A percentile compares a stretch with the other conserved stretches of the same genome.
Conservation (phyloP, 2,329 filamentous ascomycete species). For the Tolypocladium amazonense region DNA sequence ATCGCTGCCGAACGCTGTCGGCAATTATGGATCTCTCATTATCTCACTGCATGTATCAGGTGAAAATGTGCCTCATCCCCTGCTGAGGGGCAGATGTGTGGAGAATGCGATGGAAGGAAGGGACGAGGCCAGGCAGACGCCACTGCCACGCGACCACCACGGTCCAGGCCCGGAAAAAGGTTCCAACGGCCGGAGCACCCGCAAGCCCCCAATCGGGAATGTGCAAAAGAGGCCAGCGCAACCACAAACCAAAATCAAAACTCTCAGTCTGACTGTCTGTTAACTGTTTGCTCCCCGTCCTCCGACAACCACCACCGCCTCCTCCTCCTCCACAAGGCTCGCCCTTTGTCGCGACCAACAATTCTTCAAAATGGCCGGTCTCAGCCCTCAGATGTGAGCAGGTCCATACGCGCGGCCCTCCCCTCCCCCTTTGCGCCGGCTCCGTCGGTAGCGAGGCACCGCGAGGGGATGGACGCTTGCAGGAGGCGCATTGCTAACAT, state of each 20-base stretch:
- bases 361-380: conserved; percentile 42
- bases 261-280: neutral
- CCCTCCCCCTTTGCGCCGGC: neutral
- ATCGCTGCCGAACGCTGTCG: neutral
- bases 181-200: conserved; percentile 4
- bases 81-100: neutral
- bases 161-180: conserved; percentile 8
- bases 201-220: neutral
- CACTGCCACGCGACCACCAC: neutral
- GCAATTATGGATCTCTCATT: neutral
- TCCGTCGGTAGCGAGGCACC: neutral
- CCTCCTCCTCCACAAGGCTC: conserved; percentile 1
- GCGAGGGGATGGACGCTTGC: neutral
- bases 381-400: conserved; percentile 55
- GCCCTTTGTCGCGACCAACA: neutral
- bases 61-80: neutral
- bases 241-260: neutral
- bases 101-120: neutral
- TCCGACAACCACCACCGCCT: neutral
- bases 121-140: neutral
- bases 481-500: neutral
- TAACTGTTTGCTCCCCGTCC: neutral
- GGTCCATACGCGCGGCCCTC: neutral
- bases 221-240: conserved; percentile 9
- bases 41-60: neutral